These are phyloP conservation scores for Lotus japonicus DNA, from an alignment of 306 rosid genomes.

Conservation along the genomic window DNA sequence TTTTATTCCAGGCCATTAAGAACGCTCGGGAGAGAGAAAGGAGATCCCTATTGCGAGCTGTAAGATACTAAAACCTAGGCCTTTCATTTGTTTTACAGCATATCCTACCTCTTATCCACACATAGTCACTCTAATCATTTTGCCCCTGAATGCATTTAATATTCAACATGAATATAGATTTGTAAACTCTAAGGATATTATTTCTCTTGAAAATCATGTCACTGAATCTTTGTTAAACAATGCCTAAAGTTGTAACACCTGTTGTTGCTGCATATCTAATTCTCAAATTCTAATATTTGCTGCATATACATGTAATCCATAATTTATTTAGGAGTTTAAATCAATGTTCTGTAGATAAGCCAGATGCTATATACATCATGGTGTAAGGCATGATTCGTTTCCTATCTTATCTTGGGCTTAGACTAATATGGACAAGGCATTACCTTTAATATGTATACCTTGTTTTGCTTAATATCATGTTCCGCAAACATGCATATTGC, in stretches of 20 bases:
- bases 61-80: conserved; percentile 31
- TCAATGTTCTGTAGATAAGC: not conserved
- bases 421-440: not conserved
- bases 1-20: conserved; percentile 60
- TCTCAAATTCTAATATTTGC: not conserved
- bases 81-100: not conserved
- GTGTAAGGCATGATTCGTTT: not conserved
- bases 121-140: not conserved
- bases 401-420: not conserved
- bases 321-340: not conserved
- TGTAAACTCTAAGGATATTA: not conserved
- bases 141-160: not conserved
- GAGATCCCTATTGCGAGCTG: conserved; percentile 71
- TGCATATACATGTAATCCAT: not conserved
- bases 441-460: too few species aligned
- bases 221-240: not conserved
- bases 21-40: conserved; percentile 81
- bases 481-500: not conserved
- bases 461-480: not conserved
- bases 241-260: not conserved
- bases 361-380: not conserved
- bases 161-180: not conserved
- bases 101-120: not conserved
- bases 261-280: not conserved
- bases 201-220: conserved; percentile 10